A percentile compares a stretch with the other conserved stretches of the same genome.
Conservation (phyloP, 805 yeast species). For the Candida sanyiensis region DNA sequence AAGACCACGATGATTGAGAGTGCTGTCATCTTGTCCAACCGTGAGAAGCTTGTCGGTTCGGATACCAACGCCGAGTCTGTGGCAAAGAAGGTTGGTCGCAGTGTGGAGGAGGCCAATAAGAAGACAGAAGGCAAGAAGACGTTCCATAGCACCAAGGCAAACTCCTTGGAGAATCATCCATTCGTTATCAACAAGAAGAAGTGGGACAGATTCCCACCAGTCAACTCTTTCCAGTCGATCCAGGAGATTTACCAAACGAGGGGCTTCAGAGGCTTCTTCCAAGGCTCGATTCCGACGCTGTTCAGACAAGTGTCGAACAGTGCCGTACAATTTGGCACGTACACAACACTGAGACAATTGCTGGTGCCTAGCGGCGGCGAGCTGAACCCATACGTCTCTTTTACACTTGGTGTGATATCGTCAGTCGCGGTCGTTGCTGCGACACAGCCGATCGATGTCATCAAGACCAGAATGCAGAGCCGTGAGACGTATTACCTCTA, state of each 20-base stretch:
- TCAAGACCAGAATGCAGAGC: conserved; percentile 84
- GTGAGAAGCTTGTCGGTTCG: conserved; percentile 12
- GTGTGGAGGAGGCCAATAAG: not conserved
- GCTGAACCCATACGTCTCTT: conserved; percentile 30
- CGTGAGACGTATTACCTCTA: conserved; percentile 55
- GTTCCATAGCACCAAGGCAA: conserved; percentile 25
- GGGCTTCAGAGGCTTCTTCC: conserved; percentile 73
- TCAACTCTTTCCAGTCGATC: conserved; percentile 45
- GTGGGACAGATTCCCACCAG: conserved; percentile 47
- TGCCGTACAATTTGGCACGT: conserved; percentile 78
- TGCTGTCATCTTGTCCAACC: conserved; percentile 32
- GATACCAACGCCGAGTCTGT: conserved; percentile 27
- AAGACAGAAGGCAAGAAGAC: conserved; percentile 20
- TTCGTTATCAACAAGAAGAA: conserved; percentile 28
- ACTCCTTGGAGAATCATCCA: conserved; percentile 24
- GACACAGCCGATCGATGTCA: conserved; percentile 86
- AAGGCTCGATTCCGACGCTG: conserved; percentile 80
- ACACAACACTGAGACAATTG: conserved; percentile 69
- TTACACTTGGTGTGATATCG: conserved; percentile 51
- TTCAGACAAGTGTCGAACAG: conserved; percentile 75
- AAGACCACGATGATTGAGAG: conserved; percentile 79
- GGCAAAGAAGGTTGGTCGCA: conserved; percentile 13
- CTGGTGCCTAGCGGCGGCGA: conserved; percentile 46
- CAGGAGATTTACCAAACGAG: conserved; percentile 65
- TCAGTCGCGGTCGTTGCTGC: conserved; percentile 66